Evolutionary conservation across 331 rosid species (phyloP).

Genomic region (Stylosanthes scabra): DNA sequence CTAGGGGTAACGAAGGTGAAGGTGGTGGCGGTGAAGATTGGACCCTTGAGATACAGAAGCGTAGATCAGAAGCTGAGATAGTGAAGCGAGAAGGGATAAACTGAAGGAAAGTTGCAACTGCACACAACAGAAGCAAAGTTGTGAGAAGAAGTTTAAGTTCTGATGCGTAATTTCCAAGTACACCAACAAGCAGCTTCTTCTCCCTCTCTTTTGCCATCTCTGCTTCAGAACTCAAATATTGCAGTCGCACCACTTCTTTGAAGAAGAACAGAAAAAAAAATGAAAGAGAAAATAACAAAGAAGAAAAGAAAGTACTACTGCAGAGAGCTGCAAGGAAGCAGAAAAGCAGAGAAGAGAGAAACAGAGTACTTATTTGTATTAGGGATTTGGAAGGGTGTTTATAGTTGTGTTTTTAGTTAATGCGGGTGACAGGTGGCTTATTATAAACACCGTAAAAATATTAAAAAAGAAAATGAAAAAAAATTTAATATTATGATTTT

Average conservation of each 20-base stretch:
- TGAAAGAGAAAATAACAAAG: background rate
- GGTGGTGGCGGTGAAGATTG: background rate
- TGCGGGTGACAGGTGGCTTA: background rate
- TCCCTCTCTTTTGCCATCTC: slow-evolving; percentile 76
- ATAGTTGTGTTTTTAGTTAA: background rate
- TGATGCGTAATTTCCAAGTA: slow-evolving; percentile 59
- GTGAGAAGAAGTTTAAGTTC: slow-evolving; percentile 78
- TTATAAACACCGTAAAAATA: background rate
- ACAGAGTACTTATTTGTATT: background rate
- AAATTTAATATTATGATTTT: slow-evolving; percentile 1
- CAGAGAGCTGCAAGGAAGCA: background rate
- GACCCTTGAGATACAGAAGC: slow-evolving; percentile 71
- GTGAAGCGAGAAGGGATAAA: slow-evolving; percentile 88
- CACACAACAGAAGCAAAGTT: slow-evolving; percentile 68
- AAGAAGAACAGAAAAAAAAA: background rate
- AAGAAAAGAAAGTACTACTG: background rate
- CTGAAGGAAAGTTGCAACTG: slow-evolving; percentile 79
- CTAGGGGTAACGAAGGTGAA: background rate
- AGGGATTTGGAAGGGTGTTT: background rate
- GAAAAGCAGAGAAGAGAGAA: background rate
- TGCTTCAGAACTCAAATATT: background rate
- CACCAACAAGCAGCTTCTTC: slow-evolving; percentile 55
- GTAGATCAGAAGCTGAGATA: slow-evolving; percentile 83
- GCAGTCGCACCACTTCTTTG: background rate
- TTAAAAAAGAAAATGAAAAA: background rate